A percentile compares a stretch with the other conserved stretches of the same genome.
These are phyloP conservation scores for Linum usitatissimum DNA, from an alignment of 345 rosid species.

Conservation along the genomic window DNA sequence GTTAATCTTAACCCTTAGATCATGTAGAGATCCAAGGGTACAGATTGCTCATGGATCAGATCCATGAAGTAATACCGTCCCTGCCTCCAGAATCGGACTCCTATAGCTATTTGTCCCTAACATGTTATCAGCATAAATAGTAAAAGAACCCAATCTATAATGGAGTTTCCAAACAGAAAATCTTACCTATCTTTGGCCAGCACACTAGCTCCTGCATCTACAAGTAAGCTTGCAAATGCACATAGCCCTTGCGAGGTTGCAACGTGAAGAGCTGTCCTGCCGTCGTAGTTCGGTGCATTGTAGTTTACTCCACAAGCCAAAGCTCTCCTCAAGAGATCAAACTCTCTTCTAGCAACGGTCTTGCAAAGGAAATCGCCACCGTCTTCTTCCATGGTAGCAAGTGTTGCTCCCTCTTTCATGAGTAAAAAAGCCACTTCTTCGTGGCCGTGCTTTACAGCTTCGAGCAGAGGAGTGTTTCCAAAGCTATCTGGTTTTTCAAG, in stretches of 20 bases:
- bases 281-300: constrained; percentile 58
- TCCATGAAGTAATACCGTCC: too few relatives aligned
- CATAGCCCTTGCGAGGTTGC: constrained; percentile 68
- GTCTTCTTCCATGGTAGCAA: constrained; percentile 41
- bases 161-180: not conserved
- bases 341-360: constrained; percentile 44
- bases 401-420: constrained; percentile 45
- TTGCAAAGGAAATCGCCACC: constrained; percentile 59
- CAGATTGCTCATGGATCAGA: too few relatives aligned
- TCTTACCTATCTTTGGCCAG: constrained; percentile 57
- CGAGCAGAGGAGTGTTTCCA: constrained; percentile 68
- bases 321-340: constrained; percentile 45
- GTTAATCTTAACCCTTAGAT: too few relatives aligned
- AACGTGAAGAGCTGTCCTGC: constrained; percentile 63
- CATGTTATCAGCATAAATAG: too few relatives aligned
- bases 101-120: too few relatives aligned
- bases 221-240: constrained; percentile 35
- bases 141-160: too few relatives aligned
- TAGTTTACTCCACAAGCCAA: constrained; percentile 54
- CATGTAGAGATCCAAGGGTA: too few relatives aligned
- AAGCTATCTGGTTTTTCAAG: constrained; percentile 33
- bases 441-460: constrained; percentile 64
- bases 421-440: constrained; percentile 52
- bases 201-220: constrained; percentile 66
- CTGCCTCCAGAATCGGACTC: too few relatives aligned